Evolutionary conservation across 768 basidiomycete species (phyloP).

Genomic region (Psilocybe azurescens): DNA sequence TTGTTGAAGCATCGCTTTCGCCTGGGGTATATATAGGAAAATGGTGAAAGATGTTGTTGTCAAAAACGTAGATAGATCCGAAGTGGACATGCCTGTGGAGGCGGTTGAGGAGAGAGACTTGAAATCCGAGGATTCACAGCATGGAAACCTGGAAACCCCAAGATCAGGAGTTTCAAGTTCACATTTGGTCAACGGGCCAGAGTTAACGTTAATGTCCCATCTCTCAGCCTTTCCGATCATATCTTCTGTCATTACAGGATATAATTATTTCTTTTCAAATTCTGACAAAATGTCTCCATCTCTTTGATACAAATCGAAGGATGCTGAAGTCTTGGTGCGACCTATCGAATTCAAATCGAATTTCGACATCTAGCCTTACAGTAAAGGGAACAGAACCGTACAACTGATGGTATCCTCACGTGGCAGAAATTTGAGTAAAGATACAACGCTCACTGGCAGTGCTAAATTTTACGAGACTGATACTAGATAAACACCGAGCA

Average conservation of each 20-base stretch:
- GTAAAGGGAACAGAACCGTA: background rate
- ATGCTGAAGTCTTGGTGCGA: background rate
- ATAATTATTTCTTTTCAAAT: background rate
- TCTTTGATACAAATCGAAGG: background rate
- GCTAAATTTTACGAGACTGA: background rate
- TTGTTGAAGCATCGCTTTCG: constrained; percentile 23
- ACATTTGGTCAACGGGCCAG: constrained; percentile 7
- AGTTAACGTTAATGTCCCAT: constrained; percentile 3
- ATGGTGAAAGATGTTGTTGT: constrained; percentile 15
- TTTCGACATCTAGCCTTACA: background rate
- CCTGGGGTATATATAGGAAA: constrained; percentile 24
- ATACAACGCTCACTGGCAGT: background rate
- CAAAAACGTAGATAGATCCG: constrained; percentile 16
- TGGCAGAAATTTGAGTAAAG: background rate
- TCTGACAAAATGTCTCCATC: background rate
- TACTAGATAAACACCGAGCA: background rate
- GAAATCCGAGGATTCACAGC: constrained; percentile 9
- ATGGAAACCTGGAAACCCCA: background rate
- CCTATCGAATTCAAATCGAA: background rate
- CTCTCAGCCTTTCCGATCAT: constrained; percentile 1
- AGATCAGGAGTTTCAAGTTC: constrained; percentile 12
- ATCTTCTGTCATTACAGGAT: background rate
- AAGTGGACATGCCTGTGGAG: constrained; percentile 2
- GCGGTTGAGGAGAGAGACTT: constrained; percentile 1
- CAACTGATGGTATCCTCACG: background rate